A percentile compares a stretch with the other conserved stretches of the same genome.
Evolutionary conservation across 768 basidiomycete genomes (phyloP).

Genomic region (Leccinum rimulosum): DNA sequence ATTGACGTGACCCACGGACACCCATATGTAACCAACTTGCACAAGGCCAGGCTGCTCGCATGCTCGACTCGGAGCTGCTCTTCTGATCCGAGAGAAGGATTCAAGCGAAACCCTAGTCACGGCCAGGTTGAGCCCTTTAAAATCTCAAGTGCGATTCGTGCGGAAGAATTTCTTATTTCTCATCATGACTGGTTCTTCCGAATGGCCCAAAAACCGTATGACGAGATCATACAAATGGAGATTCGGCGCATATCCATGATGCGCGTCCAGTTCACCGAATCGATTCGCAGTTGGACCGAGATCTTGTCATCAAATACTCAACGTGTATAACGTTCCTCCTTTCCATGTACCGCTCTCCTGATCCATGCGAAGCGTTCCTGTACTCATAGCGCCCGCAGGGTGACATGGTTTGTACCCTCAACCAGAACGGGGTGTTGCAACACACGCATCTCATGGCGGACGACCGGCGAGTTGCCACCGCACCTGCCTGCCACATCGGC

Average conservation of each 20-base stretch:
- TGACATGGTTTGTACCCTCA: slow-evolving; percentile 25
- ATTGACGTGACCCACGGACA: slow-evolving; percentile 26
- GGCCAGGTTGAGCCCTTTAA: slow-evolving; percentile 14
- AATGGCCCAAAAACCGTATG: slow-evolving; percentile 13
- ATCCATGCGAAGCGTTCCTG: slow-evolving; percentile 28
- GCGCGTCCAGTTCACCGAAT: slow-evolving; percentile 23
- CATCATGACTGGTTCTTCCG: slow-evolving; percentile 20
- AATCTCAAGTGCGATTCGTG: slow-evolving; percentile 28
- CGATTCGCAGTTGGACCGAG: slow-evolving; percentile 16
- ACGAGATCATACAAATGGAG: slow-evolving; percentile 27
- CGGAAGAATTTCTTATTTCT: slow-evolving; percentile 21
- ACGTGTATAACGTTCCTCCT: slow-evolving; percentile 24
- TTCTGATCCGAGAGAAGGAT: slow-evolving; percentile 20
- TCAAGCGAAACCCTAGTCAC: slow-evolving; percentile 23
- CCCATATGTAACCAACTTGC: slow-evolving; percentile 14
- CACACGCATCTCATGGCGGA: slow-evolving; percentile 18
- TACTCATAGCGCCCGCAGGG: slow-evolving; percentile 9
- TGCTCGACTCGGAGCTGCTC: slow-evolving; percentile 2
- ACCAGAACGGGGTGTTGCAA: slow-evolving; percentile 12
- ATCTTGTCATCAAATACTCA: slow-evolving; percentile 19
- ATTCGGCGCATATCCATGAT: slow-evolving; percentile 17
- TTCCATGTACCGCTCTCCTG: slow-evolving; percentile 17
- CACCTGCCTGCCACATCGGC: slow-evolving; percentile 20
- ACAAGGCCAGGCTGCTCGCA: slow-evolving; percentile 5
- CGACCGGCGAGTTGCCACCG: slow-evolving; percentile 25